These are phyloP conservation scores for Cladosporium halotolerans DNA, from an alignment of 2,329 filamentous ascomycete species.

Conservation along the genomic window DNA sequence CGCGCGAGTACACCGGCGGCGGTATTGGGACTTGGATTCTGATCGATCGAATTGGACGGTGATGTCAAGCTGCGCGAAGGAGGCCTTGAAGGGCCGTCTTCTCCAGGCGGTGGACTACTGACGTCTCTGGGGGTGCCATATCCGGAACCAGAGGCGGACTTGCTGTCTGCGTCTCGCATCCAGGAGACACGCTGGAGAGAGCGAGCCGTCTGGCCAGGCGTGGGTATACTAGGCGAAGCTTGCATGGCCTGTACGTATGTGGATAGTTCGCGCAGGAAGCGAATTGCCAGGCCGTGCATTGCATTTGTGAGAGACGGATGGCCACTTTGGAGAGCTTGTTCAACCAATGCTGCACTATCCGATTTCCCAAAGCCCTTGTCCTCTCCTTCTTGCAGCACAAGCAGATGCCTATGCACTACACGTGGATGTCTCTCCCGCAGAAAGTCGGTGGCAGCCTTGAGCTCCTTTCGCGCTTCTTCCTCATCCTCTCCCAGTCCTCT, in stretches of 20 bases:
- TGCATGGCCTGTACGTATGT: slow-evolving; percentile 44
- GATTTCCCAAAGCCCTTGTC: slow-evolving; percentile 6
- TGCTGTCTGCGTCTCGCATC: slow-evolving; percentile 9
- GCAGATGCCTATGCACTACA: slow-evolving; percentile 28
- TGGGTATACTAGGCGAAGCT: slow-evolving; percentile 63
- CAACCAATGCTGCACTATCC: slow-evolving; percentile 13
- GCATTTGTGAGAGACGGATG: slow-evolving; percentile 35
- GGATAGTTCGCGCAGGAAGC: slow-evolving; percentile 42
- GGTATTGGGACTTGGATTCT: slow-evolving; percentile 42
- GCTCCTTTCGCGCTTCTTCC: slow-evolving; percentile 39
- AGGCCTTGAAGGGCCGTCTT: slow-evolving; percentile 19
- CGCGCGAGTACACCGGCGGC: slow-evolving; percentile 31
- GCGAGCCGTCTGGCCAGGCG: slow-evolving; percentile 51
- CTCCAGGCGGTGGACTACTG: slow-evolving; percentile 17
- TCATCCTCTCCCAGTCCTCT: slow-evolving; percentile 52
- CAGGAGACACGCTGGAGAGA: slow-evolving; percentile 31
- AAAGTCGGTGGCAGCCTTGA: slow-evolving; percentile 23
- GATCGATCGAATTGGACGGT: slow-evolving; percentile 50
- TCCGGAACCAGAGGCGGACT: slow-evolving; percentile 15
- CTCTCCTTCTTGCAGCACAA: slow-evolving; percentile 18
- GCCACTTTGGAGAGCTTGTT: slow-evolving; percentile 14
- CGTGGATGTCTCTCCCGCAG: slow-evolving; percentile 28
- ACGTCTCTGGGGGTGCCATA: slow-evolving; percentile 19
- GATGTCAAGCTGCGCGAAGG: slow-evolving; percentile 25
- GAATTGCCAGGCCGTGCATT: slow-evolving; percentile 40